Evolutionary conservation across 2,329 filamentous ascomycete species (phyloP), one percentile per base, ranked within the genome.

Genomic region (Teratosphaeria gauchensis): DNA sequence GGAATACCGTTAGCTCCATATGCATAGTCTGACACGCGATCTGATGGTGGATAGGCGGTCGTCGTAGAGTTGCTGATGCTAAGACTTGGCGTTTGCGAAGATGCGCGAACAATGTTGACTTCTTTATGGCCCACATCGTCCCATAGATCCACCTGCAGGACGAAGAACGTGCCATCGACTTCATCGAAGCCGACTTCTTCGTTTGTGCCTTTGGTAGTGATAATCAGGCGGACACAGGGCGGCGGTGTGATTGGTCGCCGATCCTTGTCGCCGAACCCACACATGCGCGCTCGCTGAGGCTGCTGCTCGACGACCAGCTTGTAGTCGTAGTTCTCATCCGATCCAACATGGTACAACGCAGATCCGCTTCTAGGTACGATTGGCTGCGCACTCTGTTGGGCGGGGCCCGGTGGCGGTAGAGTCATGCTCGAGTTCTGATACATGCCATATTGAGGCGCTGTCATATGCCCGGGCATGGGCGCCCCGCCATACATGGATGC

Each of bases 231-330:
- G 56, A 97, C 88, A 73, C 92, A 96, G 2, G 94, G 92, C 24
- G 94, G 94, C 14, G 94, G 92, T 31, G 94, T 97, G 67, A 99
- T 96, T 30, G 94, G 94, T 63, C 94, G 84, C 64, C 94, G 89
- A 74, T 99, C 94, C 89, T 97, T 99, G 78, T 99, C 94, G 62
- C 94, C 94, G 76, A 97, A 99, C 7, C 94, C 94, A 77, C 94
- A 99, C 94, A 97, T 97, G 62, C 94, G 89, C 64, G 94, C 94
- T 68, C 94, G 85, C 68, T 90, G 82, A 55, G 94, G 94, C 74
- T 97, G 91, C 77, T 99, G 94, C 65, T 89, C 85, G 61, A 96
- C 90, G 53, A 63, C 54, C 16, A 72, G 61, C n/a, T 61, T 61
- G 61, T 69, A 72, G 30, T 56, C 59, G 56, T 68, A 66, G 12